A percentile compares a stretch with the other conserved stretches of the same genome.
These are phyloP conservation scores for Macroventuria anomochaeta DNA, from an alignment of 2,329 filamentous ascomycete genomes.

Conservation along the genomic window DNA sequence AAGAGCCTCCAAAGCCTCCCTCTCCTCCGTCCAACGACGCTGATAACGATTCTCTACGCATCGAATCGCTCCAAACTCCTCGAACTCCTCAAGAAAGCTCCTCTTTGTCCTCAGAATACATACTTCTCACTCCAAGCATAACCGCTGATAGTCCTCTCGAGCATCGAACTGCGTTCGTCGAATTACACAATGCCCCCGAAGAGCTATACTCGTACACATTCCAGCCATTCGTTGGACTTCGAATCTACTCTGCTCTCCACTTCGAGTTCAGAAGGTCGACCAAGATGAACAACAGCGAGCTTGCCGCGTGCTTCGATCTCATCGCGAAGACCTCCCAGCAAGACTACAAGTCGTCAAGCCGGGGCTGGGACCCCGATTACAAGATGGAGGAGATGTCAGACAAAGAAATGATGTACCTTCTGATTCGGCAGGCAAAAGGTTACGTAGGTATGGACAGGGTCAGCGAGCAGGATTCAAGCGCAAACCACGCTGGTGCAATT, in stretches of 20 bases:
- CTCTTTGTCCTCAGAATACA: background rate
- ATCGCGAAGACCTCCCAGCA: constrained; percentile 68
- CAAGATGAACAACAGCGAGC: constrained; percentile 45
- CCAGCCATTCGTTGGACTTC: background rate
- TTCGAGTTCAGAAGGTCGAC: constrained; percentile 35
- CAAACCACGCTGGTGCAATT: constrained; percentile 12
- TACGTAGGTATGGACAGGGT: background rate
- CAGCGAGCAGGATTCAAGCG: background rate
- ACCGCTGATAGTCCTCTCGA: constrained; percentile 2
- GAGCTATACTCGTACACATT: constrained; percentile 2
- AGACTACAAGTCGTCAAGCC: constrained; percentile 68
- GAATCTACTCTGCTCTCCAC: constrained; percentile 3
- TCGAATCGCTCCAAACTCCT: background rate
- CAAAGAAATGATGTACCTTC: constrained; percentile 70
- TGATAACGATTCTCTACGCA: background rate
- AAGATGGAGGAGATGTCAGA: constrained; percentile 75
- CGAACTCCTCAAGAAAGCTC: background rate
- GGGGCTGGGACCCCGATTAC: constrained; percentile 66
- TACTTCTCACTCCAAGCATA: background rate
- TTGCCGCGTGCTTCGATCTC: constrained; percentile 61
- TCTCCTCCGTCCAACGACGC: background rate
- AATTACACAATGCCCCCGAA: constrained; percentile 3
- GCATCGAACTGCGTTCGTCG: constrained; percentile 3
- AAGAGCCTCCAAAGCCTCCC: background rate
- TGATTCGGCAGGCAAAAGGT: constrained; percentile 49